Evolutionary conservation across 2,329 filamentous ascomycete genomes (phyloP).

Genomic region (Pyrenochaeta sp.): DNA sequence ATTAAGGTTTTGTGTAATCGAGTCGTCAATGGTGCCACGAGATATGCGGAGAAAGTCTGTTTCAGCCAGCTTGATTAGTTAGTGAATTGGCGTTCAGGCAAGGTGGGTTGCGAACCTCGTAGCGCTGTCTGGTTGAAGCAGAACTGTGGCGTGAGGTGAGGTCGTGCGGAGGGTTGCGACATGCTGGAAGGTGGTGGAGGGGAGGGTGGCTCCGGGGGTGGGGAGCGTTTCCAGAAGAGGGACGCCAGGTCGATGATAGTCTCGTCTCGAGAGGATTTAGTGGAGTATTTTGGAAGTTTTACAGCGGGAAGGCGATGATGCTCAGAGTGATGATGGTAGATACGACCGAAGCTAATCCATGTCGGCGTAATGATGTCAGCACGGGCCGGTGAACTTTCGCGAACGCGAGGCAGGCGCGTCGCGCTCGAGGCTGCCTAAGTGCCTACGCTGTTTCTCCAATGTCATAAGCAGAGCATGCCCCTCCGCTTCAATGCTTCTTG

Average conservation of each 20-base stretch:
- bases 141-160: slow-evolving; percentile 57
- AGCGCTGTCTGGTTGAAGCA: slow-evolving; percentile 62
- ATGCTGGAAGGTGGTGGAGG: slow-evolving; percentile 36
- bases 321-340: slow-evolving; percentile 19
- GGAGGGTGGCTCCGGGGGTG: slow-evolving; percentile 14
- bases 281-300: neutral
- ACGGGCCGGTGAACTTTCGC: slow-evolving; percentile 29
- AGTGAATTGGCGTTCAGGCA: slow-evolving; percentile 31
- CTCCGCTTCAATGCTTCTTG: slow-evolving; percentile 38
- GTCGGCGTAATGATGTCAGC: slow-evolving; percentile 44
- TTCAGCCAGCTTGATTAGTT: slow-evolving; percentile 42
- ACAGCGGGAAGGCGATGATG: neutral
- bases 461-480: slow-evolving; percentile 41
- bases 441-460: slow-evolving; percentile 21
- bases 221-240: slow-evolving; percentile 41
- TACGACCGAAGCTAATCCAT: slow-evolving; percentile 18
- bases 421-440: slow-evolving; percentile 32
- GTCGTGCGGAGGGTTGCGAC: slow-evolving; percentile 53
- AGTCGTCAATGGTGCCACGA: slow-evolving; percentile 86
- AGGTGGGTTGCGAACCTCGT: slow-evolving; percentile 49
- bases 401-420: slow-evolving; percentile 38
- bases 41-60: slow-evolving; percentile 91
- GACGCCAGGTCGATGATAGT: slow-evolving; percentile 35
- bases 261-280: neutral
- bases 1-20: slow-evolving; percentile 92